Evolutionary conservation across 768 basidiomycete species (phyloP).

Genomic region (Mycena kentingensis): DNA sequence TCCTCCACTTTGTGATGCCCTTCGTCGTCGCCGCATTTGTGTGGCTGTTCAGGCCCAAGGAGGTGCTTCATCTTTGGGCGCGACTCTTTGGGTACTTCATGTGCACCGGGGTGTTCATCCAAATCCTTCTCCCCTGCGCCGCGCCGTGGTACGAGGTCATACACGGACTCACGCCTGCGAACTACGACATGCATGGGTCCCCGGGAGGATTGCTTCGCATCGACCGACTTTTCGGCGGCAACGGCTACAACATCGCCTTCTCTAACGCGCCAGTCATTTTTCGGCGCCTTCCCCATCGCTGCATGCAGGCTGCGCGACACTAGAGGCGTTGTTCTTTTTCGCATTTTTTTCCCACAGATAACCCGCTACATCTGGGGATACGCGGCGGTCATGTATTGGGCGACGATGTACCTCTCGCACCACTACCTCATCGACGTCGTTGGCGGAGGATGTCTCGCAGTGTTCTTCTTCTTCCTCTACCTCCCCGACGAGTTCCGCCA

Average conservation of each 20-base stretch:
- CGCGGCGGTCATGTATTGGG: constrained; percentile 89
- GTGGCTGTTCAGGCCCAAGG: constrained; percentile 87
- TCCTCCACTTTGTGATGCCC: constrained; percentile 85
- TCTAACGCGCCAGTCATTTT: constrained; percentile 88
- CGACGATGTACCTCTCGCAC: constrained; percentile 97
- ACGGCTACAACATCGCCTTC: constrained; percentile 79
- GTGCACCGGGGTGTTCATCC: constrained; percentile 81
- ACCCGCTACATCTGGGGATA: constrained; percentile 78
- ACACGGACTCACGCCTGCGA: constrained; percentile 92
- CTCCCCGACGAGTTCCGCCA: constrained; percentile 80
- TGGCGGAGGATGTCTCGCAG: constrained; percentile 88
- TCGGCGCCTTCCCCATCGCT: constrained; percentile 96
- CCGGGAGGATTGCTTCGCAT: constrained; percentile 92
- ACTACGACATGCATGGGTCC: constrained; percentile 90
- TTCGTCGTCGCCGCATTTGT: constrained; percentile 83
- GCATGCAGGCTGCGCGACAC: constrained; percentile 87
- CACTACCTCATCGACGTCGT: constrained; percentile 99
- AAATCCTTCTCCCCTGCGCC: constrained; percentile 88
- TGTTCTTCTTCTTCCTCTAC: constrained; percentile 83
- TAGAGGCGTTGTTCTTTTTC: constrained; percentile 91
- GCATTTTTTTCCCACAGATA: constrained; percentile 88
- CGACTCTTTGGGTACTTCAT: constrained; percentile 93
- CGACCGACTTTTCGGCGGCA: constrained; percentile 78
- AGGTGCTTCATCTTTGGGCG: constrained; percentile 81
- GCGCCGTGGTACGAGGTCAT: constrained; percentile 99